phyloP scores from a whole-genome alignment of 345 rosid species.

The Combretum micranthum region DNA sequence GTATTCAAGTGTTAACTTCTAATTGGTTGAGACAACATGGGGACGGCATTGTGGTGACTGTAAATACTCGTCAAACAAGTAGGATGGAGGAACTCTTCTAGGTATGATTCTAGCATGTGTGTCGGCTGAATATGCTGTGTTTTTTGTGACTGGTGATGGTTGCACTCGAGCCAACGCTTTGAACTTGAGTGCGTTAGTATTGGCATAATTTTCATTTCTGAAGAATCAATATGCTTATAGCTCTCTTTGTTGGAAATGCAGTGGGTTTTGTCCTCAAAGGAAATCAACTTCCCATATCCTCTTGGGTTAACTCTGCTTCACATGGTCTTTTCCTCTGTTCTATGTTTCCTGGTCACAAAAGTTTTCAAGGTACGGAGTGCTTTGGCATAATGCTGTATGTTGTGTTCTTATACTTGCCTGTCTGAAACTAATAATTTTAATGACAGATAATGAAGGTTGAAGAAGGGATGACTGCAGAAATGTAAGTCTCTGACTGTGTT shows the following conservation, averaged over 20 bases:
- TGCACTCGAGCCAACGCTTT: no score
- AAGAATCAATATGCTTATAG: not conserved
- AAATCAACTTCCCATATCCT: slow-evolving; percentile 92
- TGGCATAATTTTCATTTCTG: no score
- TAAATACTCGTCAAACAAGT: no score
- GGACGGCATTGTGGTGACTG: no score
- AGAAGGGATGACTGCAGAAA: slow-evolving; percentile 89
- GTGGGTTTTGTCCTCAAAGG: slow-evolving; percentile 98
- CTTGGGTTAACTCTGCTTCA: slow-evolving; percentile 95
- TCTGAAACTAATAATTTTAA: not conserved
- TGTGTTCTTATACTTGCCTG: not conserved
- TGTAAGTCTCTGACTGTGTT: slow-evolving; percentile 41
- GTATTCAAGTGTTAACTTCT: no score
- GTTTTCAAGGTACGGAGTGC: slow-evolving; percentile 61
- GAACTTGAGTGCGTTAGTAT: no score
- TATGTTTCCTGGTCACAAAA: slow-evolving; percentile 78
- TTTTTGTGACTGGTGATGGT: no score
- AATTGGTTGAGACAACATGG: no score
- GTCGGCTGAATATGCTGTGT: no score
- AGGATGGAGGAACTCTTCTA: no score
- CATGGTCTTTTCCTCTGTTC: slow-evolving; percentile 82
- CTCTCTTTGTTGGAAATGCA: slow-evolving; percentile 28
- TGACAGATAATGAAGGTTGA: slow-evolving; percentile 75
- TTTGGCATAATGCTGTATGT: not conserved
- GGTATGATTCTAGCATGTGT: no score